These are phyloP conservation scores for Lepidium didymum DNA, from an alignment of 345 rosid species.

Conservation along the genomic window DNA sequence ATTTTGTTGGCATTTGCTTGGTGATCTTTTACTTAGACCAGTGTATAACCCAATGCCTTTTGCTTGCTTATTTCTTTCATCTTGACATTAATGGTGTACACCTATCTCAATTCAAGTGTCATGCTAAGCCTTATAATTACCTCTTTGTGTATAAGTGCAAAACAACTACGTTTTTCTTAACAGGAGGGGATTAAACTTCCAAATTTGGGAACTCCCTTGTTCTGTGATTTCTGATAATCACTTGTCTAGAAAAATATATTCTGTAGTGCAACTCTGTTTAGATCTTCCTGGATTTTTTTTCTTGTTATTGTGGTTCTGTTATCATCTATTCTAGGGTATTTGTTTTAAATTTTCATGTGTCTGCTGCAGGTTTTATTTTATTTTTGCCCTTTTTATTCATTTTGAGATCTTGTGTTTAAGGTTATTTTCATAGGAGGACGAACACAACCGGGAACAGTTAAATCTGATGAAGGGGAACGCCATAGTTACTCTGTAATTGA, in stretches of 20 bases:
- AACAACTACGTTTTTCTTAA: not conserved
- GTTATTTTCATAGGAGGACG: conserved; percentile 98
- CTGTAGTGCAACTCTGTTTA: not conserved
- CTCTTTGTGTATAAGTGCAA: not conserved
- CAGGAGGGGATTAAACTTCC: not conserved
- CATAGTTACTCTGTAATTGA: conserved; percentile 85
- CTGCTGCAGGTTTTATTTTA: not conserved
- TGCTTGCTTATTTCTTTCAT: not conserved
- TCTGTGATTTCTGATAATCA: not conserved
- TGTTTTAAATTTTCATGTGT: not conserved
- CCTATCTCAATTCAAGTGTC: not conserved
- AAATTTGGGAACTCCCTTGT: not conserved
- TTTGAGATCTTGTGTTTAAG: conserved; percentile 41
- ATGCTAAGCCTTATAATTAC: not conserved
- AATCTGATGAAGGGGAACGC: conserved; percentile 98
- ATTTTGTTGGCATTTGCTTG: not conserved
- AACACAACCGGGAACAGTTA: conserved; percentile 92
- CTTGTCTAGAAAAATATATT: not conserved
- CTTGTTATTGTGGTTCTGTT: not conserved
- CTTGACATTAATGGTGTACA: not conserved
- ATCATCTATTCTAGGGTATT: not conserved
- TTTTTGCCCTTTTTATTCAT: not conserved
- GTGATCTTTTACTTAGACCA: not conserved
- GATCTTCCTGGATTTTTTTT: not conserved
- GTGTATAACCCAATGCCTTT: not conserved